Percentiles rank a stretch among this genome's conserved stretches.
Evolutionary conservation across 805 yeast species (phyloP).

Genomic region (Metschnikowia drakensbergensis): DNA sequence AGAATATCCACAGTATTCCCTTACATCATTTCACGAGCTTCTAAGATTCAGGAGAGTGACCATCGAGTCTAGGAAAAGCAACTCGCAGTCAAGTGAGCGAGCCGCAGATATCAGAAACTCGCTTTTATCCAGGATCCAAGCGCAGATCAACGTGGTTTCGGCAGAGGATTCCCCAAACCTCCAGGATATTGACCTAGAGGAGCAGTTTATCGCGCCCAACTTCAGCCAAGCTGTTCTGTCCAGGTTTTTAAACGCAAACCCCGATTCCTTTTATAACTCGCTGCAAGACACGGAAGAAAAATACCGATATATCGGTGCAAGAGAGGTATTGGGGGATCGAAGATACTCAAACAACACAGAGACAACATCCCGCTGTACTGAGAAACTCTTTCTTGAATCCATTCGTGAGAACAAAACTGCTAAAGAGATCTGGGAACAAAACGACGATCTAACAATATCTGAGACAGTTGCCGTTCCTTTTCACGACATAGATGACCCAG

Average conservation of each 20-base stretch:
- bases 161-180: background rate
- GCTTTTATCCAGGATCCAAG: background rate
- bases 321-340: constrained; percentile 1
- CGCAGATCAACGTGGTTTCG: background rate
- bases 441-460: background rate
- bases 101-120: background rate
- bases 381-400: background rate
- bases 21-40: background rate
- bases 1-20: background rate
- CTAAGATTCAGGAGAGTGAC: background rate
- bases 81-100: background rate
- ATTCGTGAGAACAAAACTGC: constrained; percentile 1
- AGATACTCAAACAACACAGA: constrained; percentile 5
- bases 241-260: background rate
- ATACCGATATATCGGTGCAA: background rate
- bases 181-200: background rate
- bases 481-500: background rate
- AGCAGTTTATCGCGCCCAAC: background rate
- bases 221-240: background rate
- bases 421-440: constrained; percentile 4
- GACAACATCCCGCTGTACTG: constrained; percentile 1
- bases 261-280: background rate
- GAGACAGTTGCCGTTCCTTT: background rate
- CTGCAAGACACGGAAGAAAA: background rate
- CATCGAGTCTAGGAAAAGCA: background rate